Conservation (phyloP, 1,139 yeast species). For the Taiozyma sp. region DNA sequence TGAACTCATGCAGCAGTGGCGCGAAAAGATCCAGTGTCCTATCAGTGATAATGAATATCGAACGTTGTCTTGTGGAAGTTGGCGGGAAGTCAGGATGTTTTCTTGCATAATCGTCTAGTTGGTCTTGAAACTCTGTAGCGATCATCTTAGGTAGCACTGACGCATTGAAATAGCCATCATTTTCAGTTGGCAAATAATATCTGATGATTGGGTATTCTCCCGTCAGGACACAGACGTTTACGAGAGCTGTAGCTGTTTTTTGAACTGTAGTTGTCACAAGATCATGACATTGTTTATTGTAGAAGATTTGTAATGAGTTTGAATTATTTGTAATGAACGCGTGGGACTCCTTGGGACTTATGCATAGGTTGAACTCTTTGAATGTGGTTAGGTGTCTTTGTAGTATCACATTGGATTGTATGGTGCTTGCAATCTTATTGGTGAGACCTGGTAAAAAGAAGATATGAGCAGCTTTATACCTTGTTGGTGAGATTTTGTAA, state of each 20-base stretch:
- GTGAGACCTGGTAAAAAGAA: slow-evolving; percentile 52
- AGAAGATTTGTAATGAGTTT: slow-evolving; percentile 68
- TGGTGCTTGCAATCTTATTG: slow-evolving; percentile 23
- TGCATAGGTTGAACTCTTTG: slow-evolving; percentile 34
- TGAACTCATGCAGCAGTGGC: slow-evolving; percentile 85
- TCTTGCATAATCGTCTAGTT: slow-evolving; percentile 73
- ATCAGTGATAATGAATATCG: slow-evolving; percentile 74
- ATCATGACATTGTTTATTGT: slow-evolving; percentile 61
- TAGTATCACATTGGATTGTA: slow-evolving; percentile 27
- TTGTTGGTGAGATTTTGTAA: slow-evolving; percentile 44
- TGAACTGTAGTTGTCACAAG: slow-evolving; percentile 55
- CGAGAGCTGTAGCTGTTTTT: slow-evolving; percentile 53
- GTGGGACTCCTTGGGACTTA: slow-evolving; percentile 44
- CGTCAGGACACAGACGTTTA: slow-evolving; percentile 68
- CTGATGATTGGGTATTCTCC: slow-evolving; percentile 90
- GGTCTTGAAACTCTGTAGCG: slow-evolving; percentile 68
- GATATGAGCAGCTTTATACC: slow-evolving; percentile 55
- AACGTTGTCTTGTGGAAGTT: slow-evolving; percentile 55
- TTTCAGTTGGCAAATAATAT: slow-evolving; percentile 48
- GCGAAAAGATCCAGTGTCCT: slow-evolving; percentile 80
- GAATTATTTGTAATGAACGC: slow-evolving; percentile 37
- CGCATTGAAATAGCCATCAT: slow-evolving; percentile 45
- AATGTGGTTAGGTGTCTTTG: slow-evolving; percentile 28
- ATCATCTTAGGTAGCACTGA: slow-evolving; percentile 65
- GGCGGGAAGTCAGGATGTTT: slow-evolving; percentile 57